Percentiles rank a stretch among this genome's conserved stretches.
phyloP scores from a whole-genome alignment of 139 green algal genomes.

The Closterium sp. region DNA sequence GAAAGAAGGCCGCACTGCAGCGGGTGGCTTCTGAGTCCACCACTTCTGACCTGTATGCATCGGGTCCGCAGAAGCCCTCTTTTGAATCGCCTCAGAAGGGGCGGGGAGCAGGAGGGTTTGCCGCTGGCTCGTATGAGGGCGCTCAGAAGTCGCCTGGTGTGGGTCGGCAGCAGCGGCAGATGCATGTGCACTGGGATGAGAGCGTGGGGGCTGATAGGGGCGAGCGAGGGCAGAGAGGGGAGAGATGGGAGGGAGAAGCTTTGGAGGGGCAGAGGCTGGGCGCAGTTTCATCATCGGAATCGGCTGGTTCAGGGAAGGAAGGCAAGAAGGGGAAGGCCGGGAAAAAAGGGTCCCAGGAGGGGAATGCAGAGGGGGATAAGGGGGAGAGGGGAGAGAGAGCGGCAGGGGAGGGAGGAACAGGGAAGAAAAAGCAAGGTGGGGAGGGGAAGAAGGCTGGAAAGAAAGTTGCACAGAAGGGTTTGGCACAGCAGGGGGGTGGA shows the following conservation, averaged over 20 bases:
- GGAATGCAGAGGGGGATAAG: background rate
- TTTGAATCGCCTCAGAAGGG: too few relatives aligned
- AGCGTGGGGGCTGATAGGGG: background rate
- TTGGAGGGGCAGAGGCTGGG: background rate
- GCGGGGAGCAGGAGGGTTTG: too few relatives aligned
- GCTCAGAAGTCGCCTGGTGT: background rate
- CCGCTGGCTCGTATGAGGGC: too few relatives aligned
- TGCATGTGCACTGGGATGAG: background rate
- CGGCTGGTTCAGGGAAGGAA: background rate
- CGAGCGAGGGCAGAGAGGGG: background rate
- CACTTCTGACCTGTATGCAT: background rate
- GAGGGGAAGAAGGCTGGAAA: background rate
- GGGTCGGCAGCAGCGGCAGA: background rate
- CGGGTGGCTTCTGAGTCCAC: background rate
- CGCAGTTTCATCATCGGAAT: background rate
- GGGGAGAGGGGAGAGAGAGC: too few relatives aligned
- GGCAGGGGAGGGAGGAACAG: background rate
- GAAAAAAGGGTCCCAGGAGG: background rate
- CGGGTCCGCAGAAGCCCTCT: too few relatives aligned
- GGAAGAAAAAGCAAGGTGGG: background rate
- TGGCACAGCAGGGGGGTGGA: too few relatives aligned
- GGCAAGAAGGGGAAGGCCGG: background rate
- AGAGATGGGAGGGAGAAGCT: background rate
- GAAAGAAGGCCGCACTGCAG: background rate
- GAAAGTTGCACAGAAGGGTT: background rate